These are phyloP conservation scores for Amauroascus niger DNA, from an alignment of 2,329 filamentous ascomycete genomes.

Conservation along the genomic window DNA sequence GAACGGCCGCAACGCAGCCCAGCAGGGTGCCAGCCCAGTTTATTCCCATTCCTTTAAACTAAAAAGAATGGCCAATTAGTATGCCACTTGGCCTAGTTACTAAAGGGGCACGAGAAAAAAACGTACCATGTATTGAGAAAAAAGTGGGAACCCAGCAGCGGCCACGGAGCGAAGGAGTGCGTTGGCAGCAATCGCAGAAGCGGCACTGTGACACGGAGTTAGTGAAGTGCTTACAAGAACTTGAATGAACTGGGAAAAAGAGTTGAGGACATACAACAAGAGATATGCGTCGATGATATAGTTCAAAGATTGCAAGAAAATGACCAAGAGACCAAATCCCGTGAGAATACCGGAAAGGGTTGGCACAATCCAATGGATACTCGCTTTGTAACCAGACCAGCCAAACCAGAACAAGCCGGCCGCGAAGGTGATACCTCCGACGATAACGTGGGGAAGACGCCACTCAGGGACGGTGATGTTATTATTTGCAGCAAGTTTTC, in stretches of 20 bases:
- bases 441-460: constrained; percentile 39
- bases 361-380: constrained; percentile 35
- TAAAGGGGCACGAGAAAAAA: background rate
- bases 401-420: constrained; percentile 38
- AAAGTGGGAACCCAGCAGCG: constrained; percentile 34
- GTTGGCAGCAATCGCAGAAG: constrained; percentile 43
- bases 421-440: constrained; percentile 39
- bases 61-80: background rate
- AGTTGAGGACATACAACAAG: constrained; percentile 23
- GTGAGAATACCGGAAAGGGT: constrained; percentile 37
- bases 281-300: constrained; percentile 35
- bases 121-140: constrained; percentile 26
- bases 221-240: background rate
- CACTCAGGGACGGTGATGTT: constrained; percentile 33
- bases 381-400: constrained; percentile 31
- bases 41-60: constrained; percentile 26
- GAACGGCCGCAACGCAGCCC: constrained; percentile 23
- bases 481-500: constrained; percentile 28
- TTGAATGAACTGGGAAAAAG: background rate
- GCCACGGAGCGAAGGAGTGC: constrained; percentile 40
- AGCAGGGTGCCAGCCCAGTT: constrained; percentile 27
- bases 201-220: constrained; percentile 29
- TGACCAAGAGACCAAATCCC: constrained; percentile 40
- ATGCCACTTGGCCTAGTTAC: background rate
- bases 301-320: constrained; percentile 42